phyloP scores from a whole-genome alignment of 2,329 filamentous ascomycete species.

The Beauveria sp. region DNA sequence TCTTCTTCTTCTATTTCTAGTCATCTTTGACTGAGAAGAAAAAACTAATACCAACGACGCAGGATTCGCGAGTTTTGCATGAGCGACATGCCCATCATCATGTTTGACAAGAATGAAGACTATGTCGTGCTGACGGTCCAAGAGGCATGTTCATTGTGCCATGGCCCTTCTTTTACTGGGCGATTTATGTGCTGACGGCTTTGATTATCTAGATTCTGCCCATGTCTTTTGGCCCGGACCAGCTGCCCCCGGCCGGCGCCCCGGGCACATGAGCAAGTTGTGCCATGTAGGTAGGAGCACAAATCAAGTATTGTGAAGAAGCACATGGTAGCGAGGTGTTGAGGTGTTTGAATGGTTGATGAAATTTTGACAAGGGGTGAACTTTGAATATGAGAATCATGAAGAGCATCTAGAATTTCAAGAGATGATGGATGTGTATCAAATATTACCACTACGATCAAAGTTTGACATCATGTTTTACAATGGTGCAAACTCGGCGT shows the following conservation, averaged over 20 bases:
- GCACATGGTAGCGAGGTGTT: constrained; percentile 1
- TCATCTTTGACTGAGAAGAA: neutral
- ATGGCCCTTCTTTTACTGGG: neutral
- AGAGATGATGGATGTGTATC: neutral
- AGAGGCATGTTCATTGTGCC: constrained; percentile 40
- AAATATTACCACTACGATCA: neutral
- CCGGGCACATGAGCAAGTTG: constrained; percentile 3
- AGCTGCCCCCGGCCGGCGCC: constrained; percentile 36
- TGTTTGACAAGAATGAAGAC: constrained; percentile 80
- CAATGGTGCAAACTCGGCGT: neutral
- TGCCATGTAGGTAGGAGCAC: neutral
- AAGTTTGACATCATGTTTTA: too few relatives aligned
- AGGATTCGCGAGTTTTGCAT: constrained; percentile 72
- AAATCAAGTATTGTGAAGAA: neutral
- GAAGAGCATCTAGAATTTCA: too few relatives aligned
- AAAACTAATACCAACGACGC: constrained; percentile 1
- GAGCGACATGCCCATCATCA: constrained; percentile 68
- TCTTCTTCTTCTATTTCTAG: too few relatives aligned
- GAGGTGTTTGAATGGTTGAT: neutral
- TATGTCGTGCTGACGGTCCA: constrained; percentile 63
- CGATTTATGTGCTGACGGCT: neutral
- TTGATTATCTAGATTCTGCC: constrained; percentile 48
- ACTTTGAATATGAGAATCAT: neutral
- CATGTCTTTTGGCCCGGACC: constrained; percentile 59
- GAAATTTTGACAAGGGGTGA: neutral